Conservation (phyloP, 2,329 filamentous ascomycete genomes). For the Paracoccidioides brasiliensis region DNA sequence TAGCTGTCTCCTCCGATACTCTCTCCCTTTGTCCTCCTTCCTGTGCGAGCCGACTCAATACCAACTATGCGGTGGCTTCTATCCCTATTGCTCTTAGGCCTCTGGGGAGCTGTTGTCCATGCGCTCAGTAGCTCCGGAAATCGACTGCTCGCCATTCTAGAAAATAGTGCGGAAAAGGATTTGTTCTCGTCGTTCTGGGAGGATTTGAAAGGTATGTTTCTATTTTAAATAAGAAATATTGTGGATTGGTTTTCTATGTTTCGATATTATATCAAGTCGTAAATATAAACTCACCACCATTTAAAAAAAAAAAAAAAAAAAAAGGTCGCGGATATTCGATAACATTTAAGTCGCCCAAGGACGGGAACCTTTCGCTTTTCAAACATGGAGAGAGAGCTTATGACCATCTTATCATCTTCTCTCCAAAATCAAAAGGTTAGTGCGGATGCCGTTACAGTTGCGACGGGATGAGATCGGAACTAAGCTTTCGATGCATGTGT, state of each 20-base stretch:
- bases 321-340: slow-evolving; percentile 72
- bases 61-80: slow-evolving; percentile 60
- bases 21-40: slow-evolving; percentile 16
- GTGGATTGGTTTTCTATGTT: too few species aligned
- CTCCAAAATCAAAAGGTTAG: slow-evolving; percentile 76
- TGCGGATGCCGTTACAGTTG: background rate
- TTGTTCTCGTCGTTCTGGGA: slow-evolving; percentile 64
- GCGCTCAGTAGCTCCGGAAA: slow-evolving; percentile 68
- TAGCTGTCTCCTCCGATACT: slow-evolving; percentile 6
- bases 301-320: too few species aligned
- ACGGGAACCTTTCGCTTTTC: slow-evolving; percentile 64
- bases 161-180: slow-evolving; percentile 67
- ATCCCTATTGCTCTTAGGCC: slow-evolving; percentile 55
- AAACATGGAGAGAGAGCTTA: slow-evolving; percentile 74
- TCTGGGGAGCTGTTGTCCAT: slow-evolving; percentile 37
- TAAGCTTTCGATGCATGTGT: background rate
- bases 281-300: too few species aligned
- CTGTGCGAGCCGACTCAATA: slow-evolving; percentile 16
- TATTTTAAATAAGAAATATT: background rate
- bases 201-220: slow-evolving; percentile 33
- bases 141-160: slow-evolving; percentile 72
- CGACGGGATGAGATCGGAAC: too few species aligned
- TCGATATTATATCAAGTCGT: too few species aligned
- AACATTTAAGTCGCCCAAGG: slow-evolving; percentile 71
- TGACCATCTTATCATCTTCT: slow-evolving; percentile 82